Base-by-base conservation (phyloP, 2,329 filamentous ascomycete species). In the Raffaelea albimanens region DNA sequence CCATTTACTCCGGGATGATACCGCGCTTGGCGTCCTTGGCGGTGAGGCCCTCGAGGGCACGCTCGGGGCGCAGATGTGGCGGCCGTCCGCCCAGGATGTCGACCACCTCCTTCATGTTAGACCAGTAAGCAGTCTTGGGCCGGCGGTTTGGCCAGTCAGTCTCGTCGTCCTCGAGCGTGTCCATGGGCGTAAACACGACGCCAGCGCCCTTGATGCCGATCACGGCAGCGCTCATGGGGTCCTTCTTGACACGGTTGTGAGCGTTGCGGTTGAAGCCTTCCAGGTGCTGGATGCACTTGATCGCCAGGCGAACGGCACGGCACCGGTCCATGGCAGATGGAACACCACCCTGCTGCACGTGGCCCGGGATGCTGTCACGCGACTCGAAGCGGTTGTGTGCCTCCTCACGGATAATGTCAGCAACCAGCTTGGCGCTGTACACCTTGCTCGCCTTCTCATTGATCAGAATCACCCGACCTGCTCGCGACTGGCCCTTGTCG, bases 251-350 rank as follows among this genome's bases (percentile, higher is more conserved):
- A 52, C 82, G 79, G 36, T 76, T 72, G 51, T 77, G 75, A 33
- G 75, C 72, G 57, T 80, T 79, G 44, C 79, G 80, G 7, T 81
- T 81, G 59, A 82, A 95, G 20, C 68, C 66, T 67, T 98, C 93
- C 4, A 98, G 72, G 61, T 95, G 89, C 70, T 95, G 82, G 61
- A 97, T 85, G 63, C 88, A 95, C 69, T 90, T 91, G 67, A 97
- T 93, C 10, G 90, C 88, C 59, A 98, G 82, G 44, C 93, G 79
- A 21, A 95, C 85, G 2, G 93, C 91, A 42, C 93, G 82, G 58
- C 91, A 90, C 47, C 93, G 85, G 67, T 98, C 93, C 90, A 98
- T 97, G 7, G 93, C 82, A 3, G 87, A 94, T 0, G 93, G 93
- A 40, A 87, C 87, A 49, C 88, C 89, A 57, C 90, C 90, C 69